phyloP scores from a whole-genome alignment of 257 asterid genomes.

The Solanum tarapatanum region DNA sequence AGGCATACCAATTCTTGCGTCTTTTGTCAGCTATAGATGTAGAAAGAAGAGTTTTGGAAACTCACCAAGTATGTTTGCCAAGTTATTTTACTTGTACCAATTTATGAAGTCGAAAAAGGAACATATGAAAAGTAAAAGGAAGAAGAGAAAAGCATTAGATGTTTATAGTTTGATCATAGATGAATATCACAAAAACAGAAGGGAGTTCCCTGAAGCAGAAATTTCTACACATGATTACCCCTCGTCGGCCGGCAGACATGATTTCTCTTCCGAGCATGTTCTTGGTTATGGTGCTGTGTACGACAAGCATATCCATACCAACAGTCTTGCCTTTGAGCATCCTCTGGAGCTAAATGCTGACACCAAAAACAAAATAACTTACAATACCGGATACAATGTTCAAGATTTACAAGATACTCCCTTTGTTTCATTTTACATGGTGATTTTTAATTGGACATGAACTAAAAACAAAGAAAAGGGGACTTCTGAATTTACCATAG shows the following conservation, averaged over 20 bases:
- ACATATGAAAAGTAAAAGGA: not conserved
- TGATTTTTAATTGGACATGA: not conserved
- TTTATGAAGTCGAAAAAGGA: not conserved
- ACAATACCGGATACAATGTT: not conserved
- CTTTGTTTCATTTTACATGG: not conserved
- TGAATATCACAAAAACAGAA: not conserved
- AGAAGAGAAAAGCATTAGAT: not conserved
- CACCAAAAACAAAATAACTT: not conserved
- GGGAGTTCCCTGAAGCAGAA: not conserved
- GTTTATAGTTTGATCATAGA: not conserved
- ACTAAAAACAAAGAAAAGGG: not conserved
- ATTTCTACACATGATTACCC: constrained; percentile 28
- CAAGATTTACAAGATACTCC: not conserved
- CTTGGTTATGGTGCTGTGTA: constrained; percentile 87
- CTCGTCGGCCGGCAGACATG: constrained; percentile 94
- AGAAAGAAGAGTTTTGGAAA: not conserved
- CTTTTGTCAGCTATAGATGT: not conserved
- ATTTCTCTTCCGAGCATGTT: constrained; percentile 86
- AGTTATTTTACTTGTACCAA: not conserved
- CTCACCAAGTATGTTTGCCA: not conserved
- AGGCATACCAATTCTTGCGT: not conserved
- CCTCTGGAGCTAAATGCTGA: constrained; percentile 62
- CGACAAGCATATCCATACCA: constrained; percentile 95
- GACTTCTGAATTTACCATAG: not conserved
- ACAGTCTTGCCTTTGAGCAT: constrained; percentile 61